Percentiles rank a stretch among this genome's conserved stretches.
phyloP scores from a whole-genome alignment of 768 basidiomycete genomes.

The Pholiota microspora region DNA sequence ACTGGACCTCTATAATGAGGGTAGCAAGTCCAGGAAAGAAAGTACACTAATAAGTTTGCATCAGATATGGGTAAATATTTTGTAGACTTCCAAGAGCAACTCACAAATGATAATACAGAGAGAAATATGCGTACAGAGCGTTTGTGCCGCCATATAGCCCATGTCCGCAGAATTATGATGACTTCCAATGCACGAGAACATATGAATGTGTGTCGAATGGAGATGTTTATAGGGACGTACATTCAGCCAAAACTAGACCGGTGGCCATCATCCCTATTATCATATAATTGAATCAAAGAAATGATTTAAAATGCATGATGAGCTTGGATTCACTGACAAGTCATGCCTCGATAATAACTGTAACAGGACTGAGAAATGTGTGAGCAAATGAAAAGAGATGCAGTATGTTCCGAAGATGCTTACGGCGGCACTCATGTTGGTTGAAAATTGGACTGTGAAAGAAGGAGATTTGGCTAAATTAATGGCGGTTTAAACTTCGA shows the following conservation, averaged over 20 bases:
- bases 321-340: background rate
- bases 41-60: background rate
- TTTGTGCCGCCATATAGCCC: background rate
- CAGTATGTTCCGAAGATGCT: background rate
- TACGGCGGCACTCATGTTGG: background rate
- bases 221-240: background rate
- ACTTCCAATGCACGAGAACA: too few relatives aligned
- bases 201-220: too few relatives aligned
- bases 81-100: too few relatives aligned
- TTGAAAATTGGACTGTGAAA: conserved; percentile 1
- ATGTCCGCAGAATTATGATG: background rate
- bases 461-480: background rate
- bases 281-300: background rate
- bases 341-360: background rate
- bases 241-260: background rate
- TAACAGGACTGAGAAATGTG: background rate
- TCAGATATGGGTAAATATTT: too few relatives aligned
- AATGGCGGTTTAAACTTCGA: too few relatives aligned
- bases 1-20: conserved; percentile 1
- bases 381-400: background rate
- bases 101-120: background rate
- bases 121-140: background rate
- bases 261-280: background rate
- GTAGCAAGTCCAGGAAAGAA: background rate
- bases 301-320: too few relatives aligned